phyloP scores from a whole-genome alignment of 208 protist genomes.

The Crithidia brevicula region DNA sequence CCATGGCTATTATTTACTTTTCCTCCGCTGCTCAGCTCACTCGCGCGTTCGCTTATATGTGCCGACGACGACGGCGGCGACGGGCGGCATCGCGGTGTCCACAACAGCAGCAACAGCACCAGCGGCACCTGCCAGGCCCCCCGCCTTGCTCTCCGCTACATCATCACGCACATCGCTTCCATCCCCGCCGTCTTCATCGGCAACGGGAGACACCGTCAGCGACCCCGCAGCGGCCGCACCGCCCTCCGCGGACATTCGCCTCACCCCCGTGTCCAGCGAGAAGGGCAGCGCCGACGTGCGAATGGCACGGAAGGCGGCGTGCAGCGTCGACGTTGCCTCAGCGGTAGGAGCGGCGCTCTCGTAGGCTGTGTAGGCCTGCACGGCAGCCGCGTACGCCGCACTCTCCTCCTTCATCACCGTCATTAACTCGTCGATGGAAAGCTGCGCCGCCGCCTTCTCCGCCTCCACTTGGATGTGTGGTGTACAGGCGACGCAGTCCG shows the following conservation, averaged over 20 bases:
- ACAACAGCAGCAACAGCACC: background rate
- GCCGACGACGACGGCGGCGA: background rate
- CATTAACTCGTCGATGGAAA: conserved; percentile 10
- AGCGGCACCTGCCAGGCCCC: background rate
- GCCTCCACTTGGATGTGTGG: conserved; percentile 17
- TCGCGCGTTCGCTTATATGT: conserved; percentile 1
- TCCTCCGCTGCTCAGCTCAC: no score
- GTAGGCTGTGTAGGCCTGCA: background rate
- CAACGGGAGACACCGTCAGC: background rate
- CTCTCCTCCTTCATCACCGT: conserved; percentile 12
- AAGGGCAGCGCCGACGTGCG: background rate
- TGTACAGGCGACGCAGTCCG: conserved; percentile 10
- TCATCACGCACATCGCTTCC: background rate
- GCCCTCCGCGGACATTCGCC: conserved; percentile 7
- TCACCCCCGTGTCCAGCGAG: conserved; percentile 13
- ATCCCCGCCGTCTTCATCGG: conserved; percentile 5
- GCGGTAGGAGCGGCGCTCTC: background rate
- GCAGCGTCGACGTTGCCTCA: background rate
- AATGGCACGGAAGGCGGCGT: background rate
- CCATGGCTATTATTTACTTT: no score
- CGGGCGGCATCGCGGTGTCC: background rate
- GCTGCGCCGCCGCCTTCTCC: conserved; percentile 3
- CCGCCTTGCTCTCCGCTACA: conserved; percentile 1
- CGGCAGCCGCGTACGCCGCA: background rate
- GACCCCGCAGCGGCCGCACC: conserved; percentile 7